Conservation (phyloP, 805 yeast species). For the Nakazawaea anatomiae region DNA sequence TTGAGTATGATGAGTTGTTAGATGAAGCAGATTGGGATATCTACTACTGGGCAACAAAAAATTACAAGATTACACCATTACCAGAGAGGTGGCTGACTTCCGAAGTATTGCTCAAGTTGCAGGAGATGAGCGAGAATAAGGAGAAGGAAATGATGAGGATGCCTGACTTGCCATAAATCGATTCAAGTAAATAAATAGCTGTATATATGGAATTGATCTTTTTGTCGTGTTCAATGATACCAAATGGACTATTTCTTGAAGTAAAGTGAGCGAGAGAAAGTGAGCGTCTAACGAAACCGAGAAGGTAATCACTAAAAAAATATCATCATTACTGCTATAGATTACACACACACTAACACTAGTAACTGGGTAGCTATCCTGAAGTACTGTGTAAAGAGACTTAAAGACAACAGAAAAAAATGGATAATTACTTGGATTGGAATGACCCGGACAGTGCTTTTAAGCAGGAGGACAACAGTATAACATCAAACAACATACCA, state of each 20-base stretch:
- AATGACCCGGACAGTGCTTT: background rate
- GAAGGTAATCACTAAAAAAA: no score
- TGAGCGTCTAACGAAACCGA: no score
- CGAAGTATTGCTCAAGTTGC: slow-evolving; percentile 55
- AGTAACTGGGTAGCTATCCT: no score
- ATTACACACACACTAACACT: no score
- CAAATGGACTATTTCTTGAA: no score
- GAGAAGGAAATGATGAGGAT: slow-evolving; percentile 73
- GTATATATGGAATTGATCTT: background rate
- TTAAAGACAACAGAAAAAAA: background rate
- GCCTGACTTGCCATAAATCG: slow-evolving; percentile 53
- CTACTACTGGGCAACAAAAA: slow-evolving; percentile 93
- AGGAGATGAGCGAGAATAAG: slow-evolving; percentile 68
- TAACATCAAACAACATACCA: background rate
- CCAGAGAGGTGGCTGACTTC: slow-evolving; percentile 83
- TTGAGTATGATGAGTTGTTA: slow-evolving; percentile 78
- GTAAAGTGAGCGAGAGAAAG: no score
- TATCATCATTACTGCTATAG: no score
- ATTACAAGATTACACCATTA: slow-evolving; percentile 73
- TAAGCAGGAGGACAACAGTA: background rate
- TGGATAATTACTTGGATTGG: slow-evolving; percentile 5
- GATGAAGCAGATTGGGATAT: slow-evolving; percentile 99
- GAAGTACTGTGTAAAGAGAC: no score
- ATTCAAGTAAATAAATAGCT: no score
- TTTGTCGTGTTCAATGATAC: no score